These are phyloP conservation scores for Citrullus amarus DNA, from an alignment of 306 rosid genomes.

Conservation along the genomic window DNA sequence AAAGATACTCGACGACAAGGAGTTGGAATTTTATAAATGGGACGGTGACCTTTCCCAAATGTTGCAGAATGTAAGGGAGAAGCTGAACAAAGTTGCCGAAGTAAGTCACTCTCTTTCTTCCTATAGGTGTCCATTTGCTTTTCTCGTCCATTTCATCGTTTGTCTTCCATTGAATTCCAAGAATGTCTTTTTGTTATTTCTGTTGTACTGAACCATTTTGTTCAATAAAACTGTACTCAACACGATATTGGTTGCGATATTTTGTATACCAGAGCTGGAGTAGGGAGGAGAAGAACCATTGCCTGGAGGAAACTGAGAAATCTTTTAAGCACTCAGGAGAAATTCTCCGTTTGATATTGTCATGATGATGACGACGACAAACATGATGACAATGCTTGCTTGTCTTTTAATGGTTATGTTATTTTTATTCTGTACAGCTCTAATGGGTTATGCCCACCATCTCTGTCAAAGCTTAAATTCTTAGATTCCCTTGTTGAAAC, in stretches of 20 bases:
- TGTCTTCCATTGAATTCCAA: not conserved
- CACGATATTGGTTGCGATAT: not conserved
- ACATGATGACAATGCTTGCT: not conserved
- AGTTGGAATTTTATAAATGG: slow-evolving; percentile 88
- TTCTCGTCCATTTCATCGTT: not conserved
- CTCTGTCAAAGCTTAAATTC: not conserved
- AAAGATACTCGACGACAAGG: slow-evolving; percentile 55
- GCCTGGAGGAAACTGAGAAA: slow-evolving; percentile 90
- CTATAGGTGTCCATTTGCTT: not conserved
- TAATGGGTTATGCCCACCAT: not conserved
- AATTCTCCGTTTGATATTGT: slow-evolving; percentile 78
- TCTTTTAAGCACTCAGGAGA: slow-evolving; percentile 86
- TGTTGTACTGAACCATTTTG: not conserved
- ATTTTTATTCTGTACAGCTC: not conserved
- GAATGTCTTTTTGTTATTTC: not conserved
- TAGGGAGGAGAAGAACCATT: slow-evolving; percentile 89
- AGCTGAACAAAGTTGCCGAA: slow-evolving; percentile 77
- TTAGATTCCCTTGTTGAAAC: not conserved
- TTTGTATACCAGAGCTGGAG: slow-evolving; percentile 51
- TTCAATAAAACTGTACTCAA: not conserved
- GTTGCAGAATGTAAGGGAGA: slow-evolving; percentile 84
- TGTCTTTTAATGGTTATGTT: not conserved
- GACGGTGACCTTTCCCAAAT: slow-evolving; percentile 68
- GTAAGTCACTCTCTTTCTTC: slow-evolving; percentile 25
- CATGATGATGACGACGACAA: slow-evolving; percentile 11